Percentiles rank a stretch among this genome's conserved stretches.
Conservation (phyloP, 805 yeast genomes). For the Yueomyces sinensis region DNA sequence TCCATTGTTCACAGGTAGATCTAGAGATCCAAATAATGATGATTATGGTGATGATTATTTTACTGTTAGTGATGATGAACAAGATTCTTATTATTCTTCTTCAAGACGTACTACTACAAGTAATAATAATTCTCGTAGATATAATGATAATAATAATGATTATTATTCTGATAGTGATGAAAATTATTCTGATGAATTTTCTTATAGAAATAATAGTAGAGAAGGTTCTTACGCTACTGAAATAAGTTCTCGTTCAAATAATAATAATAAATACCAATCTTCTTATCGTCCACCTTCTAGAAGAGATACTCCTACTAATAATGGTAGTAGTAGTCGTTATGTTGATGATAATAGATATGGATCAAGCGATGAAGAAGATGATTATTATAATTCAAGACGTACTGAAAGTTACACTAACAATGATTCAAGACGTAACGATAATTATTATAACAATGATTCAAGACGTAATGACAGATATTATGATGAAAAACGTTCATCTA, state of each 20-base stretch:
- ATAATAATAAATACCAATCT: slow-evolving; percentile 2
- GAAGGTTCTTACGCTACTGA: slow-evolving; percentile 30
- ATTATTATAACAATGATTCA: slow-evolving; percentile 7
- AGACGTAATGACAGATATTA: too few relatives aligned
- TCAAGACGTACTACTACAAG: not conserved
- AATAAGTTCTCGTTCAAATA: slow-evolving; percentile 3
- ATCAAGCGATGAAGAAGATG: not conserved
- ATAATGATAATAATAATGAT: slow-evolving; percentile 7
- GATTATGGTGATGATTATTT: slow-evolving; percentile 61
- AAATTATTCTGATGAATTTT: not conserved
- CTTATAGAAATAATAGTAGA: too few relatives aligned
- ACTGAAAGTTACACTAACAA: not conserved
- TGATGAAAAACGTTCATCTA: slow-evolving; percentile 2
- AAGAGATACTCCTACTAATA: slow-evolving; percentile 2
- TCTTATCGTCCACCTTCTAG: slow-evolving; percentile 1
- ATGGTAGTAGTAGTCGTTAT: slow-evolving; percentile 5
- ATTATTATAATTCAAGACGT: not conserved
- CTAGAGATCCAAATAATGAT: slow-evolving; percentile 32
- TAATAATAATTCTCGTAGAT: slow-evolving; percentile 1
- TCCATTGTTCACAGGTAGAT: slow-evolving; percentile 57
- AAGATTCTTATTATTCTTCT: slow-evolving; percentile 24
- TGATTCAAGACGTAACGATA: slow-evolving; percentile 1
- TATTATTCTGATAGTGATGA: slow-evolving; percentile 9
- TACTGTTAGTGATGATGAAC: slow-evolving; percentile 45
- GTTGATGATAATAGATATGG: slow-evolving; percentile 7